These are phyloP conservation scores for Anthracocystis panici-leucophaei DNA, from an alignment of 1,284 basidiomycete species.

Conservation along the genomic window DNA sequence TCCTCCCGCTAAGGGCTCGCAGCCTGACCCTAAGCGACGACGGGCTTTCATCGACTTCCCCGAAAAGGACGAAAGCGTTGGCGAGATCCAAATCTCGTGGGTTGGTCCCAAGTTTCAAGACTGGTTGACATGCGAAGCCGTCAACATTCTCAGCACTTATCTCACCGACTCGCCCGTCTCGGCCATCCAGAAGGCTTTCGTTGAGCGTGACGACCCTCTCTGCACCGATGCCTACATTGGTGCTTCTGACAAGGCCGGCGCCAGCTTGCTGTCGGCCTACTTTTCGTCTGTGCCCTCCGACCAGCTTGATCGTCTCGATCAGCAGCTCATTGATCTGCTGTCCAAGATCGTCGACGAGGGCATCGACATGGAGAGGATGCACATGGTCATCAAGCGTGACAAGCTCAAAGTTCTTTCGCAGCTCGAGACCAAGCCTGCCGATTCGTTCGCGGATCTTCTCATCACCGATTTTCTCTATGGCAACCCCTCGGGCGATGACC, in stretches of 20 bases:
- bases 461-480: conserved; percentile 87
- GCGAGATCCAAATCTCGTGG: conserved; percentile 85
- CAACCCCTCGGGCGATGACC: conserved; percentile 82
- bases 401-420: conserved; percentile 77
- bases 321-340: conserved; percentile 79
- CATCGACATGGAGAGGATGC: conserved; percentile 92
- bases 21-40: conserved; percentile 51
- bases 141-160: conserved; percentile 85
- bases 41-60: conserved; percentile 88
- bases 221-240: conserved; percentile 87
- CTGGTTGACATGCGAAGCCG: conserved; percentile 82
- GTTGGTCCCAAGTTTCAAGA: conserved; percentile 82
- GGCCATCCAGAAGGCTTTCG: conserved; percentile 90
- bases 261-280: conserved; percentile 81
- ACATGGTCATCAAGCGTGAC: conserved; percentile 86
- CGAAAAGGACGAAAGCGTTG: conserved; percentile 95
- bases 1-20: conserved; percentile 38
- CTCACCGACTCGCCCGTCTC: conserved; percentile 85
- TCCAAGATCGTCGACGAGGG: conserved; percentile 80
- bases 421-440: conserved; percentile 71
- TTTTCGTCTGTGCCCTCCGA: conserved; percentile 87
- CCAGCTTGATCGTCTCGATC: conserved; percentile 80
- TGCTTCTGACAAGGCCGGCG: conserved; percentile 77
- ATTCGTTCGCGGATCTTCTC: conserved; percentile 75
- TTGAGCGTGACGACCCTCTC: conserved; percentile 90